Evolutionary conservation across 495 filamentous ascomycete genomes (phyloP).

Genomic region (Podospora pseudoanserina): DNA sequence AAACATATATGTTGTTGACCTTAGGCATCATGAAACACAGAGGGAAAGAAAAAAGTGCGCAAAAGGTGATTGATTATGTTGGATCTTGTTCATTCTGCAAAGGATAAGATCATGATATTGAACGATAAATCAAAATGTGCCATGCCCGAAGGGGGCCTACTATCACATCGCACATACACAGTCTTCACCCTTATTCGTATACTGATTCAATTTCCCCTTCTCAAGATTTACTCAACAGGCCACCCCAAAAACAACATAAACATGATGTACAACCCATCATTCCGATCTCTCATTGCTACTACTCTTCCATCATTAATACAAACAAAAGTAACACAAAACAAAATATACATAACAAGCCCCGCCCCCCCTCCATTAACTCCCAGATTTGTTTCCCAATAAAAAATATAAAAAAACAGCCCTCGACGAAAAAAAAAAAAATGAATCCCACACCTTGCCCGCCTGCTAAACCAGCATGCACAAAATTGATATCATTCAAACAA

Average conservation of each 20-base stretch:
- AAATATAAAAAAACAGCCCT: neutral
- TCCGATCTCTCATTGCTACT: neutral
- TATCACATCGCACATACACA: too few species aligned
- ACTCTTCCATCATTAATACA: conserved; percentile 1
- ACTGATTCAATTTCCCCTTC: neutral
- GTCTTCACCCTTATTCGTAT: neutral
- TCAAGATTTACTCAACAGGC: neutral
- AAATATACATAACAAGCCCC: neutral
- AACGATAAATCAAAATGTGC: too few species aligned
- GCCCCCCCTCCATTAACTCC: neutral
- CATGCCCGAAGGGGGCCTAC: too few species aligned
- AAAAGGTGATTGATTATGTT: too few species aligned
- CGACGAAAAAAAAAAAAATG: too few species aligned
- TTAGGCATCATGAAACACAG: too few species aligned
- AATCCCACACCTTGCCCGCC: neutral
- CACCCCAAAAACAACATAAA: neutral
- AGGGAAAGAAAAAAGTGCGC: too few species aligned
- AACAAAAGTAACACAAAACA: neutral
- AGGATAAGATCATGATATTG: too few species aligned
- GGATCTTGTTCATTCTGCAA: too few species aligned
- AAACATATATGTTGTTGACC: too few species aligned
- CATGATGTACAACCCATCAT: neutral
- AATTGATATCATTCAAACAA: neutral
- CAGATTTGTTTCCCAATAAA: neutral
- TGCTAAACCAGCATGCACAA: neutral